Base-by-base conservation (phyloP, 2,329 filamentous ascomycete genomes). In the Colletotrichum ledebouriae region DNA sequence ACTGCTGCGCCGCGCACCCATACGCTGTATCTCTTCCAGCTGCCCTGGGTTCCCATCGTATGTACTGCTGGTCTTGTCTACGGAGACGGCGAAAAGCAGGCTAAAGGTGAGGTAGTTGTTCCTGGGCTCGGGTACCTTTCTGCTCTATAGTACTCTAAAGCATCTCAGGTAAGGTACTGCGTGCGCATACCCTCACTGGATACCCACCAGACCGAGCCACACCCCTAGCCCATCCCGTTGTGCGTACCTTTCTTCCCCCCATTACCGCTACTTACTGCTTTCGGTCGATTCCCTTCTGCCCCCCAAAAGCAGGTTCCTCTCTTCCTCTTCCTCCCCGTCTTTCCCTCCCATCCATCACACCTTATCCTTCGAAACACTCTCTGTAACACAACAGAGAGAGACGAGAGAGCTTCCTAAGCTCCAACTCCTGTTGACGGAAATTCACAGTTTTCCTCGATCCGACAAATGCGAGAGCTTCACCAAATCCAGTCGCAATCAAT, bases 401-500 rank as follows among this genome's bases (percentile, higher is more conserved):
- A 59, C 49, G 49, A 52, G 59, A 70, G 39, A 71, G 70, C 70
- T 71, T 61, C 50, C 60, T 59, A 50, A 70, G 67, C 63, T 68
- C 59, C 44, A 49, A 57, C 64, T 57, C 41, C 59, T 61, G 61
- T 59, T 58, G 41, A 59, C 61, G 20, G n/a, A 55, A 50, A 58
- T 46, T 65, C 46, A 39, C 59, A 67, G 59, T 50, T 42, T 61
- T 55, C 17, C 15, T 65, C 44, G 59, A 49, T 13, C 46, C 58
- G 60, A 29, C 60, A 67, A 39, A 70, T 70, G 70, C 63, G 56
- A 52, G 60, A 57, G 52, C 62, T 55, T 63, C 59, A 59, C 57
- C 70, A 59, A 73, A 69, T 67, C 59, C 61, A 71, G 63, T 67
- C 64, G 67, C 64, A 71, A 55, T 74, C 78, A 78, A 80, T 79